Evolutionary conservation across 1,284 basidiomycete species (phyloP).

Genomic region (Earliella scabrosa): DNA sequence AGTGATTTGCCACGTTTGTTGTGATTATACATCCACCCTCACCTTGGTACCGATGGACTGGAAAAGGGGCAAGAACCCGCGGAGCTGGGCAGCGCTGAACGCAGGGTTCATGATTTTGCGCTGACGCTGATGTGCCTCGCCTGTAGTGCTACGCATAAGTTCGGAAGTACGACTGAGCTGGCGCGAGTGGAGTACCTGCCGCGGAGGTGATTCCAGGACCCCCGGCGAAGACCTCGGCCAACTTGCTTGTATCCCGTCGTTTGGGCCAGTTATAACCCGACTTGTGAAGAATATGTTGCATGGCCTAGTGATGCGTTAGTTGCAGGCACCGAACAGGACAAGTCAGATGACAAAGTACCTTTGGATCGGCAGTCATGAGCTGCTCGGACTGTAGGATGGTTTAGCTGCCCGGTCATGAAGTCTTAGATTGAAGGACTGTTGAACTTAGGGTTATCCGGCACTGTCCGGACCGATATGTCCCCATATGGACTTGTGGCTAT

Average conservation of each 20-base stretch:
- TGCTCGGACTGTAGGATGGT: not conserved
- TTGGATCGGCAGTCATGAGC: constrained; percentile 36
- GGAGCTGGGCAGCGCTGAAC: constrained; percentile 46
- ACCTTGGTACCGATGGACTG: constrained; percentile 45
- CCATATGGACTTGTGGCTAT: no score
- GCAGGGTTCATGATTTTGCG: constrained; percentile 44
- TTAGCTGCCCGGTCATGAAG: no score
- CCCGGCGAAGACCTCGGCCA: constrained; percentile 24
- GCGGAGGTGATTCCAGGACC: constrained; percentile 36
- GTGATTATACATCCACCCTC: no score
- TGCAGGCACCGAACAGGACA: no score
- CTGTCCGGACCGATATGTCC: no score
- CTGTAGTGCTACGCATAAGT: constrained; percentile 26
- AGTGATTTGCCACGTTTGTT: no score
- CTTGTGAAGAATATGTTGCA: constrained; percentile 40
- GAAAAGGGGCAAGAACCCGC: constrained; percentile 50
- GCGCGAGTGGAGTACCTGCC: constrained; percentile 37
- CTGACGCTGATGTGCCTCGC: constrained; percentile 43
- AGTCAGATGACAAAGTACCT: no score
- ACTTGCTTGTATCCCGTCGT: constrained; percentile 16
- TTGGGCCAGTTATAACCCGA: constrained; percentile 40
- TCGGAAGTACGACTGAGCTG: no score
- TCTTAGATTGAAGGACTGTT: no score
- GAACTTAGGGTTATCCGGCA: no score
- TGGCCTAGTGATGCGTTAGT: constrained; percentile 13